Evolutionary conservation across 2,329 filamentous ascomycete genomes (phyloP), one percentile per base, ranked within the genome.

Genomic region (Pseudogymnoascus sp.): DNA sequence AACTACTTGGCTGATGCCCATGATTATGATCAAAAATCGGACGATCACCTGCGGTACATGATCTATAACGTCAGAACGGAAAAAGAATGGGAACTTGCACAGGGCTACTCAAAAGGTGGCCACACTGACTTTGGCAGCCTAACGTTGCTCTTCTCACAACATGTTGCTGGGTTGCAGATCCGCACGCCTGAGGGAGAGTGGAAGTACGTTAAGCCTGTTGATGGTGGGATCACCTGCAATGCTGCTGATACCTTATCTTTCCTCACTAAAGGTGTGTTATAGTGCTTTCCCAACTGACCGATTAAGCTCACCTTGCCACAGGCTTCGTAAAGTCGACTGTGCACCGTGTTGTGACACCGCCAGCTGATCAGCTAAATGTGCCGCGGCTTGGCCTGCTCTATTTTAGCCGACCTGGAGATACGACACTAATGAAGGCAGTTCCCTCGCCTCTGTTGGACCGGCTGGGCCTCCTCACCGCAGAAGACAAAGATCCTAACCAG

Each of bases 11-110:
- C 79, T 22, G 75, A 76, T 9, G 73, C 76, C 33, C 83, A 86
- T 66, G 74, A 74, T 6, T 86, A 84, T 65, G 75, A 82, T 2
- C 73, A 78, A 57, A 74, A 77, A 36, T 78, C 78, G 50, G 81
- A 84, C 65, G 80, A 80, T 59, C 80, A 84, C 66, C 74, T 84
- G 35, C 78, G 83, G 6, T 84, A 84, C 69, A 84, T 84, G 82
- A 78, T 81, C 62, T 85, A 85, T 65, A 75, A 78, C 61, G 74
- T 73, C 0, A 76, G 80, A 11, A 75, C 74, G 0, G 66, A 71
- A 3, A 76, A 78, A 14, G 75, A 77, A 30, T 81, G 80, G 68
- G 73, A 74, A 61, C 72, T 69, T 60, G 71, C 70, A 6, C 74
- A 75, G 1, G 71, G 72, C 15, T 72, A 77, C 33, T 77, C 75